phyloP scores from a whole-genome alignment of 192 early-diverging fungal genomes.

The Backusella westeae region DNA sequence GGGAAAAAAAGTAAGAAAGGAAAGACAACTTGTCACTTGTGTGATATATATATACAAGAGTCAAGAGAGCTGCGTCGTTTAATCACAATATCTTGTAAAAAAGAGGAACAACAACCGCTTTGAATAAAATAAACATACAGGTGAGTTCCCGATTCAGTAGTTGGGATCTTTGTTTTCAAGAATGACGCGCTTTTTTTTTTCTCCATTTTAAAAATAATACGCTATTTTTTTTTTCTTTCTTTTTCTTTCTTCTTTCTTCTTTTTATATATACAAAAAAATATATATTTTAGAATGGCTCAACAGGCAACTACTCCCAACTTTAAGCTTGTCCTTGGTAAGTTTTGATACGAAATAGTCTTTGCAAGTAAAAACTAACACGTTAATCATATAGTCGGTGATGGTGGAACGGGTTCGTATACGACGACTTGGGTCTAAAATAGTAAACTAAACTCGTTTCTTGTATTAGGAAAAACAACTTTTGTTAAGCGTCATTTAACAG shows the following conservation, averaged over 20 bases:
- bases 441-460: too few species aligned
- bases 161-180: neutral
- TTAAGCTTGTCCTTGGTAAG: slow-evolving; percentile 90
- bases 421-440: too few species aligned
- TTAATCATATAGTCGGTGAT: slow-evolving; percentile 73
- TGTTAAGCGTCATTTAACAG: slow-evolving; percentile 99
- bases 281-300: slow-evolving; percentile 22
- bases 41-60: neutral
- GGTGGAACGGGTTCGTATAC: slow-evolving; percentile 81
- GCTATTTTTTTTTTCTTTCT: neutral
- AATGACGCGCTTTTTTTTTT: neutral
- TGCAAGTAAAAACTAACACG: too few species aligned
- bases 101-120: neutral
- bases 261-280: neutral
- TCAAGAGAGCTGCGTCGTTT: neutral
- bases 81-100: neutral
- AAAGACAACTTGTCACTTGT: neutral
- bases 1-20: neutral
- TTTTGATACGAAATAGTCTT: too few species aligned
- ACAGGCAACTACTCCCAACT: slow-evolving; percentile 54
- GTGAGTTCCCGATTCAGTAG: neutral
- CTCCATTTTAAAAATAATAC: neutral
- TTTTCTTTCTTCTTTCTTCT: neutral
- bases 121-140: too few species aligned
- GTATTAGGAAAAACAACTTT: slow-evolving; percentile 87